A percentile compares a stretch with the other conserved stretches of the same genome.
These are phyloP conservation scores for Hypholoma sublateritium DNA, from an alignment of 768 basidiomycete species.

Conservation along the genomic window DNA sequence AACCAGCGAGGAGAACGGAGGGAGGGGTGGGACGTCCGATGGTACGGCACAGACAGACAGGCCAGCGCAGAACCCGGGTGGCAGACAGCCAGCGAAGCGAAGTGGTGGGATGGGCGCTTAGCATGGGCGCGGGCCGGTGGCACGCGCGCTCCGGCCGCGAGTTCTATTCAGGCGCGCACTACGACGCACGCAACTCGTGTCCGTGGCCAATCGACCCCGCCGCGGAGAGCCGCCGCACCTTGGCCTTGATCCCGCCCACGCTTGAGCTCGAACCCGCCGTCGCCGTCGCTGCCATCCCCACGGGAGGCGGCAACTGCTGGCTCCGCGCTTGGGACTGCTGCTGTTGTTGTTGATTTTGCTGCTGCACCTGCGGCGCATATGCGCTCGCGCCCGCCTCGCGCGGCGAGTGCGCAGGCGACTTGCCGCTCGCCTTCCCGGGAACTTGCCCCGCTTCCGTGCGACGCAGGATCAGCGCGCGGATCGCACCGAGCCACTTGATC, in stretches of 20 bases:
- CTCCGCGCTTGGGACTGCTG: not conserved
- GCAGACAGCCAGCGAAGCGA: no score
- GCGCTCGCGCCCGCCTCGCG: not conserved
- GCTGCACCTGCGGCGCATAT: not conserved
- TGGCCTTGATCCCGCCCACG: conserved; percentile 40
- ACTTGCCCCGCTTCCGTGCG: conserved; percentile 52
- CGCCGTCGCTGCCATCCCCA: not conserved
- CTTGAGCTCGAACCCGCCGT: conserved; percentile 16
- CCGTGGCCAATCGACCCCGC: conserved; percentile 28
- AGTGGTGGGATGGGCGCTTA: no score
- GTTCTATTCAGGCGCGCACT: not conserved
- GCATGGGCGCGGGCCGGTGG: no score
- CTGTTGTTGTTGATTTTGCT: conserved; percentile 1
- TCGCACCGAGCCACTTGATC: conserved; percentile 95
- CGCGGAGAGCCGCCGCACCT: conserved; percentile 48
- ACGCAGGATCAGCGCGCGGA: conserved; percentile 86
- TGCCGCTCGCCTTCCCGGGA: conserved; percentile 43
- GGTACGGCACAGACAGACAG: no score
- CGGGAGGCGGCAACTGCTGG: not conserved
- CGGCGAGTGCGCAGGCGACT: conserved; percentile 8
- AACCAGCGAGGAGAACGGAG: no score
- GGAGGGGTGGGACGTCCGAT: no score
- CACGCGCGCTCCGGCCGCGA: no score
- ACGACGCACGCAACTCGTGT: conserved; percentile 16
- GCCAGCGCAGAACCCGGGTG: no score